Evolutionary conservation across 208 protist genomes (phyloP).

Genomic region (Trypanosoma brucei): DNA sequence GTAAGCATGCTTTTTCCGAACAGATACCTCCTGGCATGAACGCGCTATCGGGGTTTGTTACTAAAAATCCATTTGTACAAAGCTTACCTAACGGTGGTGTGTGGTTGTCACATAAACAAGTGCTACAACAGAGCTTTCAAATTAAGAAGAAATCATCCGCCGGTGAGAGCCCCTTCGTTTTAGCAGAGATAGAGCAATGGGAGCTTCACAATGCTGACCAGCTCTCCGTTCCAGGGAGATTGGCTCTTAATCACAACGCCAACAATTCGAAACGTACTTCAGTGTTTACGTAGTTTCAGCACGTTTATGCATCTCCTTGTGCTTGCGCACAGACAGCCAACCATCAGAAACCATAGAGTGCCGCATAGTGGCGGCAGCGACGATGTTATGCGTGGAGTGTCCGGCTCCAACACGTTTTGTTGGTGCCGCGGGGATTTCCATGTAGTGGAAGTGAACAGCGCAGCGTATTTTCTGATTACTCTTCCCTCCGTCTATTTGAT

Average conservation of each 20-base stretch:
- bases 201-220: conserved; percentile 87
- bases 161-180: conserved; percentile 31
- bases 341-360: no score
- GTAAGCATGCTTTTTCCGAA: conserved; percentile 15
- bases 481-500: no score
- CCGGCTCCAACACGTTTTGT: no score
- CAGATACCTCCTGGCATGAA: conserved; percentile 74
- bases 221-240: conserved; percentile 67
- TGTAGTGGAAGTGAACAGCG: no score
- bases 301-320: neutral
- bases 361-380: no score
- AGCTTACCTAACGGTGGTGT: conserved; percentile 56
- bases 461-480: no score
- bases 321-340: no score
- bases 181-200: conserved; percentile 81
- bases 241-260: conserved; percentile 41
- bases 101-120: conserved; percentile 82
- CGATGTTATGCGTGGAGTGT: no score
- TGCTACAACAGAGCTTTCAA: conserved; percentile 52
- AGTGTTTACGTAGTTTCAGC: conserved; percentile 13
- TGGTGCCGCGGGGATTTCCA: no score
- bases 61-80: conserved; percentile 69
- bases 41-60: conserved; percentile 63
- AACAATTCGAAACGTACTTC: neutral
- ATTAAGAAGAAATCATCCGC: conserved; percentile 27